A percentile compares a stretch with the other conserved stretches of the same genome.
Conservation (phyloP, 140 eudicot genomes). For the Bidens hawaiensis region DNA sequence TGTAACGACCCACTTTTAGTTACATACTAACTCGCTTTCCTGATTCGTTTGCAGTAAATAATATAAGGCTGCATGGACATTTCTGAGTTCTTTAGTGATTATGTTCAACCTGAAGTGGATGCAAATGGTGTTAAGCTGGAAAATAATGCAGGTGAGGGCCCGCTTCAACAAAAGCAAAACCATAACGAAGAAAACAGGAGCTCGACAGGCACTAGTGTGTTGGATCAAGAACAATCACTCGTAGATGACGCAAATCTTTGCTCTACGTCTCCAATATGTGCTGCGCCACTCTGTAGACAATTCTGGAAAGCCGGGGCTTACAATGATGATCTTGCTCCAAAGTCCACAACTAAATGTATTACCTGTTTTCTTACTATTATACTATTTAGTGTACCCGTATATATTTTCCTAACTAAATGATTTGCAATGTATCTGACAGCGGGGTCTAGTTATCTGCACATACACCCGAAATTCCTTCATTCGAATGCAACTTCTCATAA, state of each 20-base stretch:
- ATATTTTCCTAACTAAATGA: background rate
- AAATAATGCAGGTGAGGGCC: slow-evolving; percentile 14
- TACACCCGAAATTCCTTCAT: slow-evolving; percentile 92
- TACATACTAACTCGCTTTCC: background rate
- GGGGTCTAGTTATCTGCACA: slow-evolving; percentile 46
- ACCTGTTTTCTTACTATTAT: background rate
- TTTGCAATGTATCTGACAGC: slow-evolving; percentile 14
- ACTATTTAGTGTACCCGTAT: background rate
- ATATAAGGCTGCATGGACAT: slow-evolving; percentile 36
- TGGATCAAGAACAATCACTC: slow-evolving; percentile 51
- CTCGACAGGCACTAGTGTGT: slow-evolving; percentile 43
- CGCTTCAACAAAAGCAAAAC: slow-evolving; percentile 23
- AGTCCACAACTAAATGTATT: slow-evolving; percentile 52
- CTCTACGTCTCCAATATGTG: slow-evolving; percentile 61
- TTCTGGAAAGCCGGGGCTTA: slow-evolving; percentile 94
- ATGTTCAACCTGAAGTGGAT: slow-evolving; percentile 28
- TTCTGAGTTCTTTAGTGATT: slow-evolving; percentile 32
- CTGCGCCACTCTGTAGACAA: slow-evolving; percentile 86
- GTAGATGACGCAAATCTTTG: slow-evolving; percentile 59
- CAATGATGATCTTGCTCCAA: slow-evolving; percentile 44
- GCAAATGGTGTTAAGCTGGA: slow-evolving; percentile 38
- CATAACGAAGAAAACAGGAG: slow-evolving; percentile 42
- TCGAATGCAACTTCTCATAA: slow-evolving; percentile 96
- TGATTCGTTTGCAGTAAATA: slow-evolving; percentile 33
- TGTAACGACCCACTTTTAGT: background rate